Conservation (phyloP, 2,329 filamentous ascomycete genomes). For the Falciphora oryzae region DNA sequence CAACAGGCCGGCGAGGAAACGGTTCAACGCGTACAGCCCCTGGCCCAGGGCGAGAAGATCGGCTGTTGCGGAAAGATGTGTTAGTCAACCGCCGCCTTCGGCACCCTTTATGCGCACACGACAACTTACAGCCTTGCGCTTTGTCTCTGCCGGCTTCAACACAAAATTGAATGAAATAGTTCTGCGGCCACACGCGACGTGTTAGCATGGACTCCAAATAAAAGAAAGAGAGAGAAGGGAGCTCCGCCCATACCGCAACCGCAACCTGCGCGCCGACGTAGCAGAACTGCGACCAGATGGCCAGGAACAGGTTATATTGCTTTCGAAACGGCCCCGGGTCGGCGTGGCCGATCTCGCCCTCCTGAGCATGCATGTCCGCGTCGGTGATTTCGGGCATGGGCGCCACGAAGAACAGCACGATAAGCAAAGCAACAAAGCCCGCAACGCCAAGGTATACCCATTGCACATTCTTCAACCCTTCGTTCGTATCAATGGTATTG, state of each 20-base stretch:
- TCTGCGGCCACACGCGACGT: slow-evolving; percentile 17
- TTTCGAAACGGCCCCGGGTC: slow-evolving; percentile 47
- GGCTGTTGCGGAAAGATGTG: slow-evolving; percentile 26
- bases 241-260: slow-evolving; percentile 31
- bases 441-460: slow-evolving; percentile 61
- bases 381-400: slow-evolving; percentile 49
- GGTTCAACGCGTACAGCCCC: slow-evolving; percentile 52
- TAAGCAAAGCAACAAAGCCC: slow-evolving; percentile 50
- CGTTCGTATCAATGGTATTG: slow-evolving; percentile 39
- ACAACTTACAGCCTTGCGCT: slow-evolving; percentile 16
- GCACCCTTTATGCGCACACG: neutral
- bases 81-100: slow-evolving; percentile 7
- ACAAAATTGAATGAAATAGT: slow-evolving; percentile 49
- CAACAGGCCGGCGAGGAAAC: slow-evolving; percentile 48
- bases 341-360: slow-evolving; percentile 31
- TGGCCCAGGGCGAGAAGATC: slow-evolving; percentile 54
- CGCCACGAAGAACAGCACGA: slow-evolving; percentile 52
- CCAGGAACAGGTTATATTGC: slow-evolving; percentile 57
- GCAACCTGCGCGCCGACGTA: slow-evolving; percentile 56
- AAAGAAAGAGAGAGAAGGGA: neutral
- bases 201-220: neutral
- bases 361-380: slow-evolving; percentile 53
- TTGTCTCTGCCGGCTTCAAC: slow-evolving; percentile 23
- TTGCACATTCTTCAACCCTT: slow-evolving; percentile 53
- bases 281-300: slow-evolving; percentile 56